Base-by-base conservation (phyloP, 108 stramenopile species). In the Skeletonema grethae region DNA sequence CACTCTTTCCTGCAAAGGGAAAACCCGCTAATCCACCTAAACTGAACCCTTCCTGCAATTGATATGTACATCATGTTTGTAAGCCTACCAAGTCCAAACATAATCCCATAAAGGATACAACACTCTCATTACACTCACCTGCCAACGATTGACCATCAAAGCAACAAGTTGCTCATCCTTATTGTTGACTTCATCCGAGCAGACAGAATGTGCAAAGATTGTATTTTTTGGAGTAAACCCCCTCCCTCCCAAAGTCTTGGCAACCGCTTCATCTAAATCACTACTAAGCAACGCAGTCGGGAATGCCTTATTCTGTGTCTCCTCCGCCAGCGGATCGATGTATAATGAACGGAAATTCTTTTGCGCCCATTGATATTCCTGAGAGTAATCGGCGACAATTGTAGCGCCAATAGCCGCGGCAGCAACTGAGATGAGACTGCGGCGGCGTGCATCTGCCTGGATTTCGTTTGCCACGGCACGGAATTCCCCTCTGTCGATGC, bases 1-100 rank as follows among this genome's bases (percentile, higher is more conserved):
- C 69, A 24, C 63, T 70, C 69, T 70, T 70, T 63, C 69, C 69
- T 43, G 69, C 63, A 28, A 70, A 70, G 1, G 69, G 69, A 65
- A 70, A 16, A 25, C 69, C 69, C 0, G 20, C 69, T 15, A 70
- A 20, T n/a, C 69, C 69, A 24, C 69, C 69, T 22, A 70, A 22
- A 36, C 63, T 63, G 20, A 70, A 70, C 4, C 56, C 62, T 25
- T 70, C 63, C 12, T 62, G 4, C 12, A 2, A 11, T 38, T 11
- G 36, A 28, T 28, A 28, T 11, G 9, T 11, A 2, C 10, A 11
- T 0, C 9, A 38, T 9, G 10, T 10, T 38, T 11, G 36, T 38
- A 11, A 38, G 36, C 36, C 10, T 0, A 38, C 11, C 36, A 11
- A 10, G 36, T 11, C 10, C 36, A 11, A 0, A 38, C 0, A 38